A percentile compares a stretch with the other conserved stretches of the same genome.
Conservation (phyloP, 805 yeast species). For the Hermanozyma aechmeae region DNA sequence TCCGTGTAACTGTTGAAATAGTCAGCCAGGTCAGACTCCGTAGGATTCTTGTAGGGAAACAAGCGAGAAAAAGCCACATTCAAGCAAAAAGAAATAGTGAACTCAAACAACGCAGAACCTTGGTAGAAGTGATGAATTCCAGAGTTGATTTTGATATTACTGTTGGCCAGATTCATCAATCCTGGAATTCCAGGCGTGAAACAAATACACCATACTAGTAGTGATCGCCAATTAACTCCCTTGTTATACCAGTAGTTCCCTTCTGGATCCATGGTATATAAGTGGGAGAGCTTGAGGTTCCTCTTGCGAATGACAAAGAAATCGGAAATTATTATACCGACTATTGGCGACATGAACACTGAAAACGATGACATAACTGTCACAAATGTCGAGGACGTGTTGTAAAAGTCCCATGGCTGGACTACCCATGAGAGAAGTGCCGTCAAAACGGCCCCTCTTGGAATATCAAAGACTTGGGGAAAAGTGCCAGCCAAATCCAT, state of each 20-base stretch:
- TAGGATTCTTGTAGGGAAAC: not conserved
- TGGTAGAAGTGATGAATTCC: constrained; percentile 9
- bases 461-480: constrained; percentile 35
- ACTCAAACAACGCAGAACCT: constrained; percentile 23
- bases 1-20: constrained; percentile 27
- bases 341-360: constrained; percentile 30
- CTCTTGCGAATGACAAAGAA: not conserved
- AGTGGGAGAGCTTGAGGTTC: not conserved
- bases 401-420: constrained; percentile 33
- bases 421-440: constrained; percentile 22
- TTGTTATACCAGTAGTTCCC: not conserved
- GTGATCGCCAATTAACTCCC: not conserved
- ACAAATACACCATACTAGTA: constrained; percentile 23
- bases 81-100: constrained; percentile 2
- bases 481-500: constrained; percentile 41
- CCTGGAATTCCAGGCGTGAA: constrained; percentile 41
- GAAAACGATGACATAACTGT: constrained; percentile 25
- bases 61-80: not conserved
- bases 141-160: constrained; percentile 1
- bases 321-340: constrained; percentile 12
- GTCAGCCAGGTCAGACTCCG: constrained; percentile 15
- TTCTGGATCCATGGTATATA: not conserved
- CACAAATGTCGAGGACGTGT: constrained; percentile 24
- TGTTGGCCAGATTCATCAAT: constrained; percentile 25
- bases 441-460: constrained; percentile 31